Conservation (phyloP, 2,329 filamentous ascomycete genomes). For the Calonectria henricotiae region DNA sequence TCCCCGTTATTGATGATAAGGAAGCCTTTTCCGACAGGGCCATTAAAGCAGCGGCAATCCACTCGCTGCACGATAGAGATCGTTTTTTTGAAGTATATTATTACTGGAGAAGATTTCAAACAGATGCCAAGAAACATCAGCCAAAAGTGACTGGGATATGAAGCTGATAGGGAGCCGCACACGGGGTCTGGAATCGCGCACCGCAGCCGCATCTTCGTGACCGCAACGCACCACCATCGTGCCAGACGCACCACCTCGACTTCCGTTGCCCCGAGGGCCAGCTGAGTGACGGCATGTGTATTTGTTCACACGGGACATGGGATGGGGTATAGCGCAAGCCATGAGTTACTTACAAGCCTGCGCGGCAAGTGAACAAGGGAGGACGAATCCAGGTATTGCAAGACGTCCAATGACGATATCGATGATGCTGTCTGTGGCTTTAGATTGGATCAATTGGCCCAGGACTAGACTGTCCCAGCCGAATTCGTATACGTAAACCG, state of each 20-base stretch:
- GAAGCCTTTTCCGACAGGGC: background rate
- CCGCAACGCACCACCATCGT: conserved; percentile 31
- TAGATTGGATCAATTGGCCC: background rate
- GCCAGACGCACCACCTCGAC: conserved; percentile 25
- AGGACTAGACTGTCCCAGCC: background rate
- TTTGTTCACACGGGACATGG: conserved; percentile 18
- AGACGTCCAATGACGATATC: conserved; percentile 9
- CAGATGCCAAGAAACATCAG: conserved; percentile 25
- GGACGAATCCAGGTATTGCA: background rate
- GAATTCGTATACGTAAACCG: conserved; percentile 28
- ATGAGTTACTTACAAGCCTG: conserved; percentile 6
- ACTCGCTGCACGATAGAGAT: conserved; percentile 35
- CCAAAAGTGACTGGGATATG: conserved; percentile 8
- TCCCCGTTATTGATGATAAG: conserved; percentile 19
- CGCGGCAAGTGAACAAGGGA: conserved; percentile 14
- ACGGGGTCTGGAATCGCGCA: conserved; percentile 32
- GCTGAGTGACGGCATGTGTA: background rate
- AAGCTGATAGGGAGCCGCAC: conserved; percentile 26
- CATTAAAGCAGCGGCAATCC: background rate
- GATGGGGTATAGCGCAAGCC: conserved; percentile 13
- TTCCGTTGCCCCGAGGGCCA: conserved; percentile 14
- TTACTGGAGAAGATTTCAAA: conserved; percentile 2
- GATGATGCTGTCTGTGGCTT: conserved; percentile 13
- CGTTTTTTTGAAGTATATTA: conserved; percentile 7
- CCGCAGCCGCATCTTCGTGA: conserved; percentile 32